Evolutionary conservation across 148 eudicot species (phyloP).

Genomic region (Polygonum maritimum): DNA sequence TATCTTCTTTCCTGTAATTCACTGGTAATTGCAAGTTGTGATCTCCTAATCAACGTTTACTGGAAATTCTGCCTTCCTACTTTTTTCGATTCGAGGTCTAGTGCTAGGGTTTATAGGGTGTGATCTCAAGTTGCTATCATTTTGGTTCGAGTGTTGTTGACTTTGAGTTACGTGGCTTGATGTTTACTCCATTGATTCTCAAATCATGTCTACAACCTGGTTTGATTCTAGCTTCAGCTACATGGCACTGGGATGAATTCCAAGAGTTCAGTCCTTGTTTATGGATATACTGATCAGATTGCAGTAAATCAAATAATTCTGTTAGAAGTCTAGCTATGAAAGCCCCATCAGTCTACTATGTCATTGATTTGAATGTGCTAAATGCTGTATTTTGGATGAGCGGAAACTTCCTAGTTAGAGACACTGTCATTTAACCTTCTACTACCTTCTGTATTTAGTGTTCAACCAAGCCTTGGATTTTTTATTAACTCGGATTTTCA

Average conservation of each 20-base stretch:
- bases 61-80: not conserved
- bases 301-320: not conserved
- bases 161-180: not conserved
- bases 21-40: not conserved
- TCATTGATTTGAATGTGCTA: not conserved
- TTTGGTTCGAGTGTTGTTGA: not conserved
- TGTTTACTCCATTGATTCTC: not conserved
- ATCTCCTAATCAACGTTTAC: not conserved
- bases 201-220: not conserved
- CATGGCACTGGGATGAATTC: not conserved
- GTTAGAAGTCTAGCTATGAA: not conserved
- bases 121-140: not conserved
- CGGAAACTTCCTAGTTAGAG: not conserved
- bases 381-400: not conserved
- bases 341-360: not conserved
- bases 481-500: not conserved
- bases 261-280: not conserved
- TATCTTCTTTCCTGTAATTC: not conserved
- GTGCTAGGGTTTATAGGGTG: not conserved
- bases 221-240: not conserved
- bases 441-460: not conserved
- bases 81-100: not conserved
- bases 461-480: not conserved
- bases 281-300: not conserved
- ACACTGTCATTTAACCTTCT: not conserved